phyloP scores from a whole-genome alignment of 2,329 filamentous ascomycete species.

The Monilinia laxa region DNA sequence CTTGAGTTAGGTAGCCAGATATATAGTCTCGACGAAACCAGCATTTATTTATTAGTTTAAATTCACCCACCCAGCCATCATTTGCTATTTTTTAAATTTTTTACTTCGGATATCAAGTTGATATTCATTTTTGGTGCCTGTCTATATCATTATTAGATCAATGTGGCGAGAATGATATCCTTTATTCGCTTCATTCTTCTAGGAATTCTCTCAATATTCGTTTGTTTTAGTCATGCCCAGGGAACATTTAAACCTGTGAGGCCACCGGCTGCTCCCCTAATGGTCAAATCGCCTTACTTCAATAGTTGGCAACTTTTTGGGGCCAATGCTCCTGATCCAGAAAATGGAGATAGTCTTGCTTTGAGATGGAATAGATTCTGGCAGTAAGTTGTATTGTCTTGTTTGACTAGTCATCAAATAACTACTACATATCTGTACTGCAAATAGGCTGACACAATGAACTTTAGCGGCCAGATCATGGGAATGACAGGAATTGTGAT shows the following conservation, averaged over 20 bases:
- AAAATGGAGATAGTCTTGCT: slow-evolving; percentile 65
- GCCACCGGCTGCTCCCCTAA: slow-evolving; percentile 68
- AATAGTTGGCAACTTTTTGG: slow-evolving; percentile 67
- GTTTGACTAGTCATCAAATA: background rate
- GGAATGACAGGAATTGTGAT: slow-evolving; percentile 69
- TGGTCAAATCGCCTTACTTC: slow-evolving; percentile 73
- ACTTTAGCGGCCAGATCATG: slow-evolving; percentile 51
- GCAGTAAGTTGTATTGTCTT: slow-evolving; percentile 51
- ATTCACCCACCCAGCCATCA: too few species aligned
- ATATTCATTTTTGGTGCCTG: background rate
- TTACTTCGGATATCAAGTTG: background rate
- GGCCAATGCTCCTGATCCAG: slow-evolving; percentile 48
- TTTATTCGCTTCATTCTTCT: background rate
- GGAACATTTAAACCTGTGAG: slow-evolving; percentile 64
- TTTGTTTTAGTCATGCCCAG: slow-evolving; percentile 9
- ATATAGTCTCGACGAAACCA: background rate
- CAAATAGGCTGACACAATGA: background rate
- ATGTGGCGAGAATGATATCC: background rate
- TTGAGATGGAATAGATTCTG: slow-evolving; percentile 70
- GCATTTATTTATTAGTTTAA: background rate
- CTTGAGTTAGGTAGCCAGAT: background rate
- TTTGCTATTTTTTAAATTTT: too few species aligned
- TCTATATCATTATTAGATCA: background rate
- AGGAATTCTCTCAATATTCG: background rate
- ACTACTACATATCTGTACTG: background rate